These are phyloP conservation scores for Talaromyces borbonicus DNA, from an alignment of 495 filamentous ascomycete species.

Conservation along the genomic window DNA sequence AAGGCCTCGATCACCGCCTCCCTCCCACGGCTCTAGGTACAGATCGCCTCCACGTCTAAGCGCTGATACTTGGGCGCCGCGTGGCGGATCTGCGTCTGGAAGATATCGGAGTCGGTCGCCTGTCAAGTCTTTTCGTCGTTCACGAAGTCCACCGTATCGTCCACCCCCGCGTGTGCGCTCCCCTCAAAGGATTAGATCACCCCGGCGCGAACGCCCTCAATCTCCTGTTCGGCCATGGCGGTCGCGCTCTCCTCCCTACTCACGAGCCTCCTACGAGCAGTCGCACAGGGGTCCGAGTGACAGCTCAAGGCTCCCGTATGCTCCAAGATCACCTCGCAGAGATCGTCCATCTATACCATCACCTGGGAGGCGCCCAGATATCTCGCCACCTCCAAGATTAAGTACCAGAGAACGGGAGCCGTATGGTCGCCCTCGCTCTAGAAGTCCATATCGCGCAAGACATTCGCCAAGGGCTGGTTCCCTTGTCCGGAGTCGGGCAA, in stretches of 20 bases:
- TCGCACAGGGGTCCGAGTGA: conserved; percentile 26
- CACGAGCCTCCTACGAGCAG: conserved; percentile 17
- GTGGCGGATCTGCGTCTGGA: conserved; percentile 23
- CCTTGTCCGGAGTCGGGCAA: conserved; percentile 16
- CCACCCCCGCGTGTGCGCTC: conserved; percentile 30
- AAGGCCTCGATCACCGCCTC: conserved; percentile 31
- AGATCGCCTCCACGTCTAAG: conserved; percentile 25
- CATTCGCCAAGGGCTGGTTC: conserved; percentile 7
- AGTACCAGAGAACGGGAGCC: conserved; percentile 9
- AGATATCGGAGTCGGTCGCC: conserved; percentile 38
- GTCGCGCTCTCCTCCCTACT: conserved; percentile 34
- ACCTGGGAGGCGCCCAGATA: conserved; percentile 17
- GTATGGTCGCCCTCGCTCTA: conserved; percentile 11
- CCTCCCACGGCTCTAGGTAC: conserved; percentile 24
- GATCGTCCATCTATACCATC: conserved; percentile 11
- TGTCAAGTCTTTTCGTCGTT: conserved; percentile 28
- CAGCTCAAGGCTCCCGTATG: conserved; percentile 20
- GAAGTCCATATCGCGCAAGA: conserved; percentile 17
- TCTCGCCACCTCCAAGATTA: conserved; percentile 25
- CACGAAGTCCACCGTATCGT: conserved; percentile 33
- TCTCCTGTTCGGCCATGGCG: conserved; percentile 34
- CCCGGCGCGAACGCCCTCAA: conserved; percentile 34
- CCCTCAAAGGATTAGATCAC: conserved; percentile 34
- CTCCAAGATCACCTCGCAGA: conserved; percentile 17
- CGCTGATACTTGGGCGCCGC: conserved; percentile 42